Conservation (phyloP, 108 stramenopile species). For the Skeletonema grethae region DNA sequence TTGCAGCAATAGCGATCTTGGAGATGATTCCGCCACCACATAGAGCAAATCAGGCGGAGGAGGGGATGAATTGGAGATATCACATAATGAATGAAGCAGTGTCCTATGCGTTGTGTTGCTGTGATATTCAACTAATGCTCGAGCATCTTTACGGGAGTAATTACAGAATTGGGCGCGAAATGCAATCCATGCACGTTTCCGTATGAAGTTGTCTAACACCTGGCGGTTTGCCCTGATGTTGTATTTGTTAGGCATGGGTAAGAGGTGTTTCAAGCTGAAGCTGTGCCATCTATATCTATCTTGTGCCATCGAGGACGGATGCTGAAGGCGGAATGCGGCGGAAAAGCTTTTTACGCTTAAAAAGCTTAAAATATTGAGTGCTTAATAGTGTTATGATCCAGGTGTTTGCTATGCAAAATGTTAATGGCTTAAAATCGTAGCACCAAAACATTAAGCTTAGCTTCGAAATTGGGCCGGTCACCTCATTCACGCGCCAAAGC, state of each 20-base stretch:
- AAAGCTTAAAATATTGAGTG: too few relatives aligned
- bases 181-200: constrained; percentile 15
- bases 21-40: constrained; percentile 4
- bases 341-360: too few relatives aligned
- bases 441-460: too few relatives aligned
- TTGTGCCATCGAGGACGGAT: too few relatives aligned
- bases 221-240: constrained; percentile 21
- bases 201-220: constrained; percentile 8
- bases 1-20: constrained; percentile 12
- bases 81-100: constrained; percentile 21
- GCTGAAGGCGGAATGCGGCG: too few relatives aligned
- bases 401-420: too few relatives aligned
- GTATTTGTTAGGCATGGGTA: constrained; percentile 22
- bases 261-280: background rate
- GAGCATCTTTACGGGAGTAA: background rate
- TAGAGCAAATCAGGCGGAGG: constrained; percentile 14
- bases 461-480: too few relatives aligned
- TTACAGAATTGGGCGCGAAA: constrained; percentile 9
- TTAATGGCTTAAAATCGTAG: too few relatives aligned
- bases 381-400: too few relatives aligned
- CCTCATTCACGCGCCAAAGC: too few relatives aligned
- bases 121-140: constrained; percentile 14
- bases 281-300: too few relatives aligned
- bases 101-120: constrained; percentile 14
- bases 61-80: background rate